These are phyloP conservation scores for Scedosporium minutisporum DNA, from an alignment of 2,329 filamentous ascomycete genomes.

Conservation along the genomic window DNA sequence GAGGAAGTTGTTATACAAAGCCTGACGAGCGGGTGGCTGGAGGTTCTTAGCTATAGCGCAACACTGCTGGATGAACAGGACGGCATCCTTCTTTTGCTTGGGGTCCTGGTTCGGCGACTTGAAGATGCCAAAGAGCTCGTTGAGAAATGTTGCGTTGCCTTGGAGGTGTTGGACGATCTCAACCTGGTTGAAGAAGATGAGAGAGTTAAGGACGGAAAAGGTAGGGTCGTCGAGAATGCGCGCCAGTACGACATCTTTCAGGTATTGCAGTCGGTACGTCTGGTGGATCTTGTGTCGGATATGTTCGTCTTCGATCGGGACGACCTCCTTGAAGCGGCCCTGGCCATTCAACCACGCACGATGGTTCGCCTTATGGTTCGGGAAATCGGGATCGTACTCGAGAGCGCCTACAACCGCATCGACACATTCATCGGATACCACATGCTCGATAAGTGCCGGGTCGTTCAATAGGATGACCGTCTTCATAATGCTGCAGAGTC, in stretches of 20 bases:
- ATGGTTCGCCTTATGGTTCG: constrained; percentile 94
- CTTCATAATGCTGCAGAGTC: constrained; percentile 97
- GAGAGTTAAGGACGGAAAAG: constrained; percentile 91
- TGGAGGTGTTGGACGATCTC: constrained; percentile 96
- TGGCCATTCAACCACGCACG: constrained; percentile 83
- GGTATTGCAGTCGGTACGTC: constrained; percentile 89
- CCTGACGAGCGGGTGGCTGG: constrained; percentile 70
- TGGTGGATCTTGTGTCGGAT: constrained; percentile 90
- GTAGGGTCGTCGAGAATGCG: constrained; percentile 95
- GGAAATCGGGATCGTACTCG: constrained; percentile 97
- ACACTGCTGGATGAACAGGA: constrained; percentile 94
- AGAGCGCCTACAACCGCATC: constrained; percentile 89
- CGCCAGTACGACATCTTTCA: constrained; percentile 96
- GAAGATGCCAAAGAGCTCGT: constrained; percentile 83
- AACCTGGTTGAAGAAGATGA: constrained; percentile 99
- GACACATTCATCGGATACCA: constrained; percentile 81
- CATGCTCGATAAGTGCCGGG: constrained; percentile 85
- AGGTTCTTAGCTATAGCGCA: constrained; percentile 90
- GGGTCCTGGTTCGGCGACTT: constrained; percentile 51
- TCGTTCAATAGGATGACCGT: constrained; percentile 90
- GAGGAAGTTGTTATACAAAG: constrained; percentile 84
- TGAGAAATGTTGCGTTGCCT: constrained; percentile 64
- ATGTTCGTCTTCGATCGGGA: constrained; percentile 73
- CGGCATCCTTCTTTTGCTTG: constrained; percentile 81
- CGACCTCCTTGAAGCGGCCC: constrained; percentile 91